Evolutionary conservation across 208 protist species (phyloP).

Genomic region (Leishmania braziliensis): DNA sequence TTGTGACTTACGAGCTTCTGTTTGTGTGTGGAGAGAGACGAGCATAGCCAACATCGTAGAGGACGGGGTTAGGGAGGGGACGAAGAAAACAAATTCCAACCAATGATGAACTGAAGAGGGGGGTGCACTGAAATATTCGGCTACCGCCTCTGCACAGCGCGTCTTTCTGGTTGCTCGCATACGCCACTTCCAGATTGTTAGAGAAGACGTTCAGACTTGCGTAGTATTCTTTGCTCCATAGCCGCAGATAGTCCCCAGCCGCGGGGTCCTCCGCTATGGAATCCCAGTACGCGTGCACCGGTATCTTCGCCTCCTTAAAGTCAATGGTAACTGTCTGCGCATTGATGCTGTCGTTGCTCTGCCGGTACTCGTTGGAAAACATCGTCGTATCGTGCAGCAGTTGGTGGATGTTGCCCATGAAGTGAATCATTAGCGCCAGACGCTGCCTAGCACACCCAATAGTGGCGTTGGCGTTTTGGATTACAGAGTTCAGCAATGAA

Average conservation of each 20-base stretch:
- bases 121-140: too few relatives aligned
- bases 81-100: too few relatives aligned
- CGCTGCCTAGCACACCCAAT: constrained; percentile 13
- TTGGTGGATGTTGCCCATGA: constrained; percentile 49
- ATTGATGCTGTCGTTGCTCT: constrained; percentile 51
- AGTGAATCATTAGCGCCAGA: constrained; percentile 50
- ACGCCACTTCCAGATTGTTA: background rate
- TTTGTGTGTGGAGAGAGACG: too few relatives aligned
- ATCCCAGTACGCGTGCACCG: constrained; percentile 54
- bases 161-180: background rate
- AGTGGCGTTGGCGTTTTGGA: constrained; percentile 11
- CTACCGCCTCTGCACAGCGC: background rate
- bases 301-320: background rate
- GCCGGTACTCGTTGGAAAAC: constrained; percentile 38
- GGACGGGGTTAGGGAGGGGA: too few relatives aligned
- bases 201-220: background rate
- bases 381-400: constrained; percentile 38
- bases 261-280: constrained; percentile 33
- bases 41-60: too few relatives aligned
- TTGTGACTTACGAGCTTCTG: background rate
- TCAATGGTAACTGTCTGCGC: background rate
- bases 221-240: background rate
- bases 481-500: constrained; percentile 19
- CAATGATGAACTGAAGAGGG: too few relatives aligned
- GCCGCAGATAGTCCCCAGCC: background rate